Conservation (phyloP, 345 rosid genomes). For the Lumnitzera racemosa region DNA sequence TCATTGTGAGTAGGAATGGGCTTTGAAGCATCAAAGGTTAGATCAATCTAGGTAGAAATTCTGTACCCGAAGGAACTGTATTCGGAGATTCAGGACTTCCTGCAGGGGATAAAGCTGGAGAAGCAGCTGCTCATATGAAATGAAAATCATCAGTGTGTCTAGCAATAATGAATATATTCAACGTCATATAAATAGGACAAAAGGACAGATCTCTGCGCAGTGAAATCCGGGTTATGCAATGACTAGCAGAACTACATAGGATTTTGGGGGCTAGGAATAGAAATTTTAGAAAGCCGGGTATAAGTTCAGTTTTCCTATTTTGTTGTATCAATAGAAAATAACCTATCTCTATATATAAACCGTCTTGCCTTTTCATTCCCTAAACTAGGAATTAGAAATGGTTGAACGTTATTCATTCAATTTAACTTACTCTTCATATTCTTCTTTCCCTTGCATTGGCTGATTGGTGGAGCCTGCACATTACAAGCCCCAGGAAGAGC, state of each 20-base stretch:
- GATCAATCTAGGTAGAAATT: too few relatives aligned
- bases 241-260: too few relatives aligned
- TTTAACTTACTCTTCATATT: neutral
- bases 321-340: too few relatives aligned
- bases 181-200: neutral
- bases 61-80: slow-evolving; percentile 39
- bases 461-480: slow-evolving; percentile 49
- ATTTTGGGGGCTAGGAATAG: too few relatives aligned
- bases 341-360: neutral
- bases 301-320: too few relatives aligned
- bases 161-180: neutral
- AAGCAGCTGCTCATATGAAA: slow-evolving; percentile 19
- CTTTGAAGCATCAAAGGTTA: neutral
- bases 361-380: neutral
- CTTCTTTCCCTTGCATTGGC: slow-evolving; percentile 50
- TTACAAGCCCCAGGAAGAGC: slow-evolving; percentile 57
- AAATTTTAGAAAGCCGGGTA: too few relatives aligned
- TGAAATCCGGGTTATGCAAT: too few relatives aligned
- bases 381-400: neutral
- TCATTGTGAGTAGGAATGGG: slow-evolving; percentile 9
- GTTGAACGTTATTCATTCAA: too few relatives aligned
- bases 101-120: slow-evolving; percentile 30
- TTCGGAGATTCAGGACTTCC: slow-evolving; percentile 31
- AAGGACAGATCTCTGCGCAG: neutral
- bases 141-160: neutral